Evolutionary conservation across 768 basidiomycete species (phyloP), one percentile per base, ranked within the genome.

Genomic region (Trametes sanguinea): DNA sequence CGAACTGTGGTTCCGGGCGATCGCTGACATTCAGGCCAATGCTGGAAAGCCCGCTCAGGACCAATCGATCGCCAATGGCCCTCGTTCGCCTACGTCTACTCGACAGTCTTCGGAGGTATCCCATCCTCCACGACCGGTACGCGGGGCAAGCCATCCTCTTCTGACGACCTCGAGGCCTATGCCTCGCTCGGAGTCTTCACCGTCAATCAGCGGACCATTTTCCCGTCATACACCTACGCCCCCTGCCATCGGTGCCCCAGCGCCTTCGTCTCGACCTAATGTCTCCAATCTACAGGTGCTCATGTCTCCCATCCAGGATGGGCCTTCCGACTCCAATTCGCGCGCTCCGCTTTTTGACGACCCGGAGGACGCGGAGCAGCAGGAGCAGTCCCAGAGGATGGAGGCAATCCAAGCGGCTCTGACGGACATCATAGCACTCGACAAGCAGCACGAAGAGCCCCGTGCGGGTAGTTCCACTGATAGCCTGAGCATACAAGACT

Each of bases 351-450:
- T 95, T 22, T 95, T 95, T 64, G 85, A 89, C 65, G 90, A 92
- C 67, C 87, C 89, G 1, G 88, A 90, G 63, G 89, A 93, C 61
- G 71, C 66, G 3, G 71, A 68, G 60, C 75, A 62, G 62, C 83
- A 80, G 61, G 86, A 84, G 50, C 78, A 96, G 73, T 84, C 89
- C 54, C 82, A 89, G 66, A 82, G 94, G 42, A 97, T 98, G 86
- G 94, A 95, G 68, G 95, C 96, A 2, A 97, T 98, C 17, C 94
- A 95, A 68, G 95, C 95, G 7, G 97, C 97, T 4, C 78, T 99
- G 64, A 95, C 92, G 9, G 93, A 96, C 71, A 98, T 99, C 72
- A 95, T 99, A 69, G 93, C 94, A 2, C 80, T 89, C 43, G 92
- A 96, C 64, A 81, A 87, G 42, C 81, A 84, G 56, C 74, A 74